phyloP scores from a whole-genome alignment of 495 filamentous ascomycete species.

The Stereocaulon alpinum region DNA sequence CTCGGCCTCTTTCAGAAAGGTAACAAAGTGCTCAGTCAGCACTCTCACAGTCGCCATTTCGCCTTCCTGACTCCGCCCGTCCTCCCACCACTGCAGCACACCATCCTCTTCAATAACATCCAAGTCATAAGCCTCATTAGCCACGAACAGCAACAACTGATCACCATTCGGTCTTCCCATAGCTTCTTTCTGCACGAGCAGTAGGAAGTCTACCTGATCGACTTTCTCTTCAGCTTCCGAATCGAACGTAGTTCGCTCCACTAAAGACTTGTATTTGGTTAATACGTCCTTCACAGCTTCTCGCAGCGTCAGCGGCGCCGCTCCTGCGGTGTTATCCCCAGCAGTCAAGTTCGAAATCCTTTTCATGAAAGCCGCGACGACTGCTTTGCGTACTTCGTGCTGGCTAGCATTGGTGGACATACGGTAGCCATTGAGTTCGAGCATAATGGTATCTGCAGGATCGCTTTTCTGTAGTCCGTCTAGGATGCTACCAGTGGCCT shows the following conservation, averaged over 20 bases:
- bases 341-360: slow-evolving; percentile 65
- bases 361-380: slow-evolving; percentile 75
- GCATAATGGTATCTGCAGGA: slow-evolving; percentile 72
- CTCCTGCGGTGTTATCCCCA: slow-evolving; percentile 30
- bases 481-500: slow-evolving; percentile 73
- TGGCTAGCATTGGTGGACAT: slow-evolving; percentile 86
- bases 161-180: slow-evolving; percentile 48
- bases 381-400: slow-evolving; percentile 72
- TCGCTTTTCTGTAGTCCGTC: slow-evolving; percentile 66
- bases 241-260: slow-evolving; percentile 51
- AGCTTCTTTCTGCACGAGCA: slow-evolving; percentile 73
- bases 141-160: slow-evolving; percentile 58
- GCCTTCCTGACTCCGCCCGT: slow-evolving; percentile 51
- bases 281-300: slow-evolving; percentile 58
- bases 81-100: slow-evolving; percentile 78
- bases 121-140: slow-evolving; percentile 70
- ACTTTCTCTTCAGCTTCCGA: slow-evolving; percentile 45
- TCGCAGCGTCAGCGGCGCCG: slow-evolving; percentile 39
- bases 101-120: slow-evolving; percentile 87
- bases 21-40: slow-evolving; percentile 68
- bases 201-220: slow-evolving; percentile 76
- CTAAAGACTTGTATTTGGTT: slow-evolving; percentile 42
- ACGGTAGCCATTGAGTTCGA: slow-evolving; percentile 82
- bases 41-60: slow-evolving; percentile 59
- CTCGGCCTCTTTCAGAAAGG: slow-evolving; percentile 74